Percentiles rank a stretch among this genome's conserved stretches.
Evolutionary conservation across 768 basidiomycete species (phyloP).

Genomic region (Xerocomellus amylosporus): DNA sequence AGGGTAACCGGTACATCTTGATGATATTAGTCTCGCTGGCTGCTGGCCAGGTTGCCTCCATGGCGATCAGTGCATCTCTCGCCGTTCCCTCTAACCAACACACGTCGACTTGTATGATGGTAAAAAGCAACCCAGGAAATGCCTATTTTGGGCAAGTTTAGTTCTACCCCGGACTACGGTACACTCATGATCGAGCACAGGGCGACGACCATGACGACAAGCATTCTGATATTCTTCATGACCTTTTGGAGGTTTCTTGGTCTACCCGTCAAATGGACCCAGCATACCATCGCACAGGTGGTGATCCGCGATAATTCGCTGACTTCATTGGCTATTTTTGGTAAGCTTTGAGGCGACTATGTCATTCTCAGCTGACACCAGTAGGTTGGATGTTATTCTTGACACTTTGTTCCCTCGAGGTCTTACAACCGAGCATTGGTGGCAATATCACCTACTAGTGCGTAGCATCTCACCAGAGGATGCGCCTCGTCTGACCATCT

Average conservation of each 20-base stretch:
- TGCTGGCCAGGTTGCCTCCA: constrained; percentile 14
- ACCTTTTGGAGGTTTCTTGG: constrained; percentile 11
- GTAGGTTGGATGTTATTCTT: constrained; percentile 17
- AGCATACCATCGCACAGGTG: not conserved
- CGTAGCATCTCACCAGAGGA: not conserved
- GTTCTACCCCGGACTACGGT: not conserved
- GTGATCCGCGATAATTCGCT: constrained; percentile 15
- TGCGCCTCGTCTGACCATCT: not conserved
- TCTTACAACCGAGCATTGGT: constrained; percentile 6
- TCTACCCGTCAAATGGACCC: constrained; percentile 10
- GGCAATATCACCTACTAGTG: constrained; percentile 23
- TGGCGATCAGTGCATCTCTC: constrained; percentile 15
- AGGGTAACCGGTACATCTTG: not conserved
- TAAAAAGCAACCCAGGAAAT: constrained; percentile 5
- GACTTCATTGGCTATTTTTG: constrained; percentile 3
- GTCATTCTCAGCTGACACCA: not conserved
- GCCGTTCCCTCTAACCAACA: constrained; percentile 2
- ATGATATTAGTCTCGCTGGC: constrained; percentile 5
- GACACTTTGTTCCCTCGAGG: constrained; percentile 8
- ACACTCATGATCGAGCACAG: not conserved
- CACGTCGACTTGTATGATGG: constrained; percentile 15
- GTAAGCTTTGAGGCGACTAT: not conserved
- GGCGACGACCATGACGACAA: constrained; percentile 15
- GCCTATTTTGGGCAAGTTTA: constrained; percentile 19
- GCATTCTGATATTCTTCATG: constrained; percentile 14